Base-by-base conservation (phyloP, 2,329 filamentous ascomycete genomes). In the Alternaria hordeiaustralica region DNA sequence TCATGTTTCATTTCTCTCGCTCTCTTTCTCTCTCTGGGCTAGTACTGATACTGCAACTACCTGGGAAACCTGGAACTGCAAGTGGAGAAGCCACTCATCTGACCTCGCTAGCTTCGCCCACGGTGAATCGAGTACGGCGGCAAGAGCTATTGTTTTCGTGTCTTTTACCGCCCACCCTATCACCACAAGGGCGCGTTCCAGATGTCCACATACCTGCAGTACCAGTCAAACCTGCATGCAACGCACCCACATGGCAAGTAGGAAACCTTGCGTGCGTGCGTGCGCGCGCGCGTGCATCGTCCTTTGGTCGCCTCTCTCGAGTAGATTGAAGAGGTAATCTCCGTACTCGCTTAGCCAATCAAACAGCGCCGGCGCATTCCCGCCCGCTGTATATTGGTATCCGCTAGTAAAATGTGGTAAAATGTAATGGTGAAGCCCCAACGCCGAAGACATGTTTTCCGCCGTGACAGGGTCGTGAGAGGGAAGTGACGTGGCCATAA, bases 331-430 rank as follows among this genome's bases (percentile, higher is more conserved):
- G 46, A 58, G 47, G 53, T 63, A 51, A 65, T 61, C 58, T 58
- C 53, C 60, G 33, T 45, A 20, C 53, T 63, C 46, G 55, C 21
- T 57, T 51, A 46, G 28, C 70, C 71, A 61, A 64, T 67, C 58
- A 64, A 71, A 50, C 46, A 61, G 47, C 47, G 58, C 58, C 50
- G 58, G 58, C 58, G 43, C 43, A 55, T 30, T 20, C 28, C 23
- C 51, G 43, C 50, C 58, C 50, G 20, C 47, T 36, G 20, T 44
- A 33, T 30, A 44, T 41, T 57, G 54, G 46, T 58, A 61, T 61
- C 55, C 55, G 54, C 59, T 61, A 61, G 46, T 53, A 53, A 61
- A 60, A 60, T 53, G 44, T 55, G 44, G 50, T 36, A 51, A 51
- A 18, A 56, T 23, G 58, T 47, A 61, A 56, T 60, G 53, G 30